Conservation (phyloP, 2,329 filamentous ascomycete genomes). For the Penicillium sp. region DNA sequence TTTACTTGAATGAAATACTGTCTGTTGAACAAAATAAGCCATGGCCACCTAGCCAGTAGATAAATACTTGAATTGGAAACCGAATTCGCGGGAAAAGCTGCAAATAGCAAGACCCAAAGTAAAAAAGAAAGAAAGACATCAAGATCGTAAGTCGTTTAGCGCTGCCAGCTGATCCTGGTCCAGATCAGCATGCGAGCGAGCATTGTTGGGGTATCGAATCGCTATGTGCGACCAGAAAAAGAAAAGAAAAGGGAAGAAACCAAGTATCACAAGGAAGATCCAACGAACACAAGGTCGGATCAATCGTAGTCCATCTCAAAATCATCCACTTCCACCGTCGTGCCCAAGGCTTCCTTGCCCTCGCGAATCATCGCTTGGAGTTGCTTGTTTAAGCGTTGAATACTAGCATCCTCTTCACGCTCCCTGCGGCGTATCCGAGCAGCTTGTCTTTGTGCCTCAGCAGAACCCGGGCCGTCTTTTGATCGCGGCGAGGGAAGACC, state of each 20-base stretch:
- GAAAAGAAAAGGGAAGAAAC: not conserved
- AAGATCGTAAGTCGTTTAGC: slow-evolving; percentile 21
- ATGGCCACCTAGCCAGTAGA: not conserved
- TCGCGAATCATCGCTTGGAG: slow-evolving; percentile 83
- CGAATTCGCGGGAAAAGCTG: not conserved
- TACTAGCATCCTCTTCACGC: slow-evolving; percentile 69
- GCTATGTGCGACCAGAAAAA: slow-evolving; percentile 13
- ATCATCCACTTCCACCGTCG: slow-evolving; percentile 61
- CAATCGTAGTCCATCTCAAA: slow-evolving; percentile 38
- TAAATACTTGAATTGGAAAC: not conserved
- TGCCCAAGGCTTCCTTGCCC: slow-evolving; percentile 78
- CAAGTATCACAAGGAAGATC: not conserved
- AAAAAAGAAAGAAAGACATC: slow-evolving; percentile 6
- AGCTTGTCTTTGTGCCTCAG: slow-evolving; percentile 68
- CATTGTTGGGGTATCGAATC: slow-evolving; percentile 23
- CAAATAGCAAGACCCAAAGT: not conserved
- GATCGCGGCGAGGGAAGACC: slow-evolving; percentile 28
- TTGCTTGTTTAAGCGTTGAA: slow-evolving; percentile 72
- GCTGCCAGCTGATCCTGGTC: slow-evolving; percentile 8
- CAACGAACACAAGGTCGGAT: not conserved
- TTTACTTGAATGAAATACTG: slow-evolving; percentile 1
- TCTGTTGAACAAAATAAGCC: not conserved
- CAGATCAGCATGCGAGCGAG: slow-evolving; percentile 8
- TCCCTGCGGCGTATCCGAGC: slow-evolving; percentile 69
- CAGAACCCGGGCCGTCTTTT: slow-evolving; percentile 31